Conservation (phyloP, 2,329 filamentous ascomycete genomes). For the Xylariales sp. region DNA sequence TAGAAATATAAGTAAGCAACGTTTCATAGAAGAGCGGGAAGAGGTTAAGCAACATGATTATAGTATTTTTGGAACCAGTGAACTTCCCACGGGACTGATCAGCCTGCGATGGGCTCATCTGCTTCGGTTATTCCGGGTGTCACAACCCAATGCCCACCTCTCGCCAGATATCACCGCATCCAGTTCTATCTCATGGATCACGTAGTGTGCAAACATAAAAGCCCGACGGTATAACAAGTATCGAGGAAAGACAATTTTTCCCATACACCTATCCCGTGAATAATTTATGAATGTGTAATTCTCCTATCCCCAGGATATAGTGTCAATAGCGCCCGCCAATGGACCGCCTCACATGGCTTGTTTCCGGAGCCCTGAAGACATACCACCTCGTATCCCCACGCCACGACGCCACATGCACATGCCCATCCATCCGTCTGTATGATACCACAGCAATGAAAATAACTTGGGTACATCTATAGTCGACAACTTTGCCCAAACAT, state of each 20-base stretch:
- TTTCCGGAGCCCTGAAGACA: neutral
- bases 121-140: no score
- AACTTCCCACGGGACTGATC: no score
- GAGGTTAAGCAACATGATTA: neutral
- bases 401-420: constrained; percentile 1
- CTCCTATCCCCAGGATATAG: no score
- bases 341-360: neutral
- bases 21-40: neutral
- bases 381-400: constrained; percentile 8
- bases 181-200: no score
- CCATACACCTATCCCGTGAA: neutral
- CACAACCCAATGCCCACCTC: no score
- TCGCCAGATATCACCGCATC: no score
- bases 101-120: no score
- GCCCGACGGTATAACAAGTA: neutral
- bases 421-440: neutral
- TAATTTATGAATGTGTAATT: neutral
- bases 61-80: no score
- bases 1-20: neutral
- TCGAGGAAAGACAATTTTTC: neutral
- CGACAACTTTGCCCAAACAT: no score
- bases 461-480: no score
- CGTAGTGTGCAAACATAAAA: neutral
- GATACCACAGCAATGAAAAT: neutral
- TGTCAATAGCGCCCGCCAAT: neutral